These are phyloP conservation scores for Aspergillus fijiensis DNA, from an alignment of 2,329 filamentous ascomycete genomes.

Conservation along the genomic window DNA sequence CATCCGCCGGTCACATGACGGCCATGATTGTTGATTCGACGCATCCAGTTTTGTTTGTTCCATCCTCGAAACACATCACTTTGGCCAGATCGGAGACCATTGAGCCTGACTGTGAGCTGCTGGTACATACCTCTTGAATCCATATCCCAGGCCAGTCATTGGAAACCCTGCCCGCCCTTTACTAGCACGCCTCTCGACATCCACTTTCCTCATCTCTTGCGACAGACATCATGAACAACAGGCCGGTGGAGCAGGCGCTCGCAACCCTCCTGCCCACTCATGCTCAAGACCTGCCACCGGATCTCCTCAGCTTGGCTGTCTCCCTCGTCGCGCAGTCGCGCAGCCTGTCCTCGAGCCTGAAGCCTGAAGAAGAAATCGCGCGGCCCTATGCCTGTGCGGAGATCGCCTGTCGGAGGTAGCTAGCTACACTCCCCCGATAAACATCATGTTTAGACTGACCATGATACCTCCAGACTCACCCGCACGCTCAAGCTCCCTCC, in stretches of 20 bases:
- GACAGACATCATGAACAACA: slow-evolving; percentile 60
- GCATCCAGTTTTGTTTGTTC: not conserved
- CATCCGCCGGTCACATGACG: slow-evolving; percentile 16
- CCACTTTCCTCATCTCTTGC: not conserved
- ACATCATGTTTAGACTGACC: too few relatives aligned
- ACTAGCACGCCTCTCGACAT: not conserved
- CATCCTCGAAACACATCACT: not conserved
- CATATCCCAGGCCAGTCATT: not conserved
- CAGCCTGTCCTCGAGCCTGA: slow-evolving; percentile 72
- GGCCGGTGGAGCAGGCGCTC: slow-evolving; percentile 70
- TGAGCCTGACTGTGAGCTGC: not conserved
- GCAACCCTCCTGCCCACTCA: slow-evolving; percentile 73
- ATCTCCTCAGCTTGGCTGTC: slow-evolving; percentile 69
- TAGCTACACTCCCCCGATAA: too few relatives aligned
- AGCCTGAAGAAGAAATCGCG: slow-evolving; percentile 84
- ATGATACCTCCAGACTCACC: slow-evolving; percentile 60
- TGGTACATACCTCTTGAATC: not conserved
- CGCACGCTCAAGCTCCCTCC: slow-evolving; percentile 73
- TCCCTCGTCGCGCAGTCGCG: slow-evolving; percentile 79
- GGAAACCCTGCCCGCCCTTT: not conserved
- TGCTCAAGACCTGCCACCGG: slow-evolving; percentile 63
- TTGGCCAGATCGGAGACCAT: not conserved
- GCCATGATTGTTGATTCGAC: not conserved
- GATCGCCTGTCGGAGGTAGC: slow-evolving; percentile 80
- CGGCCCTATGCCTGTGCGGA: slow-evolving; percentile 81